Evolutionary conservation across 371 early-diverging fungal genomes (phyloP), one percentile per base, ranked within the genome.

Genomic region (Mortierella sp.): DNA sequence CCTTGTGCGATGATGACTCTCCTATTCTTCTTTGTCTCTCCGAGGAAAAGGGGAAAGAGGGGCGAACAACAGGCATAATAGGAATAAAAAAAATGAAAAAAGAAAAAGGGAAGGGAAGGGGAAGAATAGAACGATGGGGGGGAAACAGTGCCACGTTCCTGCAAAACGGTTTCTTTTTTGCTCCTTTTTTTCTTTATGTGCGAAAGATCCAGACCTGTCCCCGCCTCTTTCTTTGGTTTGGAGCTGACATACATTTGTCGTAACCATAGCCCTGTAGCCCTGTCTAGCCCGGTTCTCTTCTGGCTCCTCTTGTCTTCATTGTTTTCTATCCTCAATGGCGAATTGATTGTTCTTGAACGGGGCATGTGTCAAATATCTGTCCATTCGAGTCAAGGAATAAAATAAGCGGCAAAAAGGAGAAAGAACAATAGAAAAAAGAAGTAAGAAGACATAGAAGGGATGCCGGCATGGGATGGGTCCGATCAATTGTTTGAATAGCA

Each of bases 81-180:
- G n/a, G n/a, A n/a, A n/a, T n/a, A n/a, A n/a, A n/a, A n/a, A n/a
- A n/a, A 11, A n/a, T 16, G 34, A 7, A 29, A 26, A 24, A 58
- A 3, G n/a, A 13, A 45, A 45, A 45, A 22, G 45, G 45, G 16
- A 4, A 16, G 13, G 16, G 1, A 16, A 31, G 0, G 31, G 58
- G 14, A 19, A 31, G 37, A 31, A 22, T 37, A n/a, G n/a, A n/a
- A n/a, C n/a, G n/a, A n/a, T n/a, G n/a, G n/a, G n/a, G n/a, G n/a
- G n/a, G n/a, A n/a, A n/a, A n/a, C n/a, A n/a, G n/a, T 34, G 34
- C 61, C 61, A 58, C 61, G 61, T 61, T 61, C 61, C 61, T 22
- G 61, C 37, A 61, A 22, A 61, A 37, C 55, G 14, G 55, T 26
- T 29, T 5, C 29, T 61, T 39, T 9, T 8, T 34, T 58, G 7